phyloP scores from a whole-genome alignment of 2,329 filamentous ascomycete species.

The Blumeria graminis region DNA sequence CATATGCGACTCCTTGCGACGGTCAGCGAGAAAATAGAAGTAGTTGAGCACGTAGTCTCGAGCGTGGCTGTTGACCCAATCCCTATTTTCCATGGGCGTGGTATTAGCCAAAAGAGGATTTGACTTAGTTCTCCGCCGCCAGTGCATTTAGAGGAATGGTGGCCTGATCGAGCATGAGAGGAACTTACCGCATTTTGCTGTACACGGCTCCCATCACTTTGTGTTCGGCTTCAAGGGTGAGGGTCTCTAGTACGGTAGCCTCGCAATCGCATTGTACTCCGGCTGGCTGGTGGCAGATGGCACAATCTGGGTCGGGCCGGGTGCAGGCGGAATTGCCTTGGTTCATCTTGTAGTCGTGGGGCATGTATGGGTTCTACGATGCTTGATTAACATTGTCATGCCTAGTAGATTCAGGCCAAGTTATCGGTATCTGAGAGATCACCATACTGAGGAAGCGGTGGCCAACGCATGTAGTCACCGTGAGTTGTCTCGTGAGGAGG shows the following conservation, averaged over 20 bases:
- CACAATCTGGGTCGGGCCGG: conserved; percentile 34
- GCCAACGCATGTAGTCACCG: no score
- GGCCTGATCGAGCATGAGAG: neutral
- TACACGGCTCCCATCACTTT: conserved; percentile 39
- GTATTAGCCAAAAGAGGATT: conserved; percentile 1
- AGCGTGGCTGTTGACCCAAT: conserved; percentile 39
- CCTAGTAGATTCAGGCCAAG: no score
- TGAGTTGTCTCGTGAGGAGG: no score
- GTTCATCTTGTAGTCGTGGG: neutral
- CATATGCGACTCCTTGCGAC: conserved; percentile 32
- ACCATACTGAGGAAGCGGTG: no score
- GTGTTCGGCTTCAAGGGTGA: conserved; percentile 36
- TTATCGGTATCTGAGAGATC: no score
- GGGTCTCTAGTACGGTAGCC: conserved; percentile 36
- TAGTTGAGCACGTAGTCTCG: conserved; percentile 45
- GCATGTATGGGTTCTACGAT: neutral
- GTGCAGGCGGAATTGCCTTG: neutral
- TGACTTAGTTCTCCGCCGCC: neutral
- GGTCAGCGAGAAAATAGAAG: conserved; percentile 34
- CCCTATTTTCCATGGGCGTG: conserved; percentile 18
- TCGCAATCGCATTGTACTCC: conserved; percentile 38
- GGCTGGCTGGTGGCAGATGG: conserved; percentile 38
- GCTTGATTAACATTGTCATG: no score
- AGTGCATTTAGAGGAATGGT: neutral
- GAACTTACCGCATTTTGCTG: conserved; percentile 34